phyloP scores from a whole-genome alignment of 805 yeast genomes.

The Torulaspora maleeae region DNA sequence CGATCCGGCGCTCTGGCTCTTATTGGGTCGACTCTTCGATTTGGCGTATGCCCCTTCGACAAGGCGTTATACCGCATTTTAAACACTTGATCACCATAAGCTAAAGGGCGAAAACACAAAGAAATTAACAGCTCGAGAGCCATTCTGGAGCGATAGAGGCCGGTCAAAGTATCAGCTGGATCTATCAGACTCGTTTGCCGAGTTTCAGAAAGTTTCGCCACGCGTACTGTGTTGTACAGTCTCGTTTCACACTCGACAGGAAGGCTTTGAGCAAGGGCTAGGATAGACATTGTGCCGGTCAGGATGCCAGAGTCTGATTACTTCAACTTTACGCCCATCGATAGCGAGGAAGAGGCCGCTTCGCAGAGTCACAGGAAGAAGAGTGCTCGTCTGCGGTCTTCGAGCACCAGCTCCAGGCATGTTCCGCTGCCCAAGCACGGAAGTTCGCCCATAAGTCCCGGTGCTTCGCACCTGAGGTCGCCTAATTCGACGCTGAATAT shows the following conservation, averaged over 20 bases:
- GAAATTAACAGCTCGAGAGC: neutral
- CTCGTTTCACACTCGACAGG: neutral
- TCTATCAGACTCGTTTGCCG: neutral
- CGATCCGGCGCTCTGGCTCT: neutral
- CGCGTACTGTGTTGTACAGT: neutral
- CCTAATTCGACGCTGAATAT: slow-evolving; percentile 11
- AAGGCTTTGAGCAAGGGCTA: neutral
- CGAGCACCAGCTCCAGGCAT: slow-evolving; percentile 11
- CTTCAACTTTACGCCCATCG: slow-evolving; percentile 8
- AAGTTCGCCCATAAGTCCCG: slow-evolving; percentile 9
- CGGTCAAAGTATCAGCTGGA: neutral
- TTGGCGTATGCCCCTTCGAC: slow-evolving; percentile 2
- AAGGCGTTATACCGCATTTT: neutral
- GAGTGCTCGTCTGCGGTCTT: slow-evolving; percentile 11
- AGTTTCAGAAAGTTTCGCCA: neutral
- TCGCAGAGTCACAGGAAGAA: slow-evolving; percentile 9
- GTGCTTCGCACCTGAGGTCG: slow-evolving; percentile 9
- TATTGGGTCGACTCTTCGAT: neutral
- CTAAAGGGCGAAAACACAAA: neutral
- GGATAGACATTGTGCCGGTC: neutral
- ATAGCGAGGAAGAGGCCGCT: slow-evolving; percentile 9
- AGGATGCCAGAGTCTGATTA: slow-evolving; percentile 15
- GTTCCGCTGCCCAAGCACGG: slow-evolving; percentile 8
- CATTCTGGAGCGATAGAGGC: neutral
- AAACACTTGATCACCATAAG: neutral